phyloP scores from a whole-genome alignment of 2,329 filamentous ascomycete species.

The Drechmeria coniospora region DNA sequence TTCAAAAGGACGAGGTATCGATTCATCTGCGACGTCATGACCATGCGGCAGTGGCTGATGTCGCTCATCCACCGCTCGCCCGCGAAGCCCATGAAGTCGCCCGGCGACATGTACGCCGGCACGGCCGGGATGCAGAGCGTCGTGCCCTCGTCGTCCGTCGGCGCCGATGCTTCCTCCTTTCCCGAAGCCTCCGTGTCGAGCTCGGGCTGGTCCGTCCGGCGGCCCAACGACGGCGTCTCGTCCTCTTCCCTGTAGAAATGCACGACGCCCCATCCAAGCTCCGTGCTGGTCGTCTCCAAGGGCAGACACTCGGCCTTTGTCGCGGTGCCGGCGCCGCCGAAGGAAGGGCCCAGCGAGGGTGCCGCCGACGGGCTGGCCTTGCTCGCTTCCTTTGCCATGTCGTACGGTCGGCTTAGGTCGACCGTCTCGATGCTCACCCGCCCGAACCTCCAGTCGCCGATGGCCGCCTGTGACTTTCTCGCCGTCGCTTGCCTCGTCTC shows the following conservation, averaged over 20 bases:
- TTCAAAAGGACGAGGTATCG: slow-evolving; percentile 94
- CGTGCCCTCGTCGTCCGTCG: slow-evolving; percentile 50
- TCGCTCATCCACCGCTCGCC: slow-evolving; percentile 74
- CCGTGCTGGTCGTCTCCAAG: slow-evolving; percentile 54
- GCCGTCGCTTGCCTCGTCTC: no score
- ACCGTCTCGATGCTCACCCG: slow-evolving; percentile 67
- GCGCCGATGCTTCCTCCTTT: slow-evolving; percentile 11
- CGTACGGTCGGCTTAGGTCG: slow-evolving; percentile 36
- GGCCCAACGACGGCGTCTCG: slow-evolving; percentile 49
- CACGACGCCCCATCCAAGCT: slow-evolving; percentile 82
- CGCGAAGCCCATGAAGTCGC: slow-evolving; percentile 81
- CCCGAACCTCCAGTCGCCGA: slow-evolving; percentile 67
- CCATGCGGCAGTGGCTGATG: slow-evolving; percentile 88
- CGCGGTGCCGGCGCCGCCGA: slow-evolving; percentile 49
- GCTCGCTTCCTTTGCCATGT: slow-evolving; percentile 20
- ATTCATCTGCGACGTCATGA: slow-evolving; percentile 77
- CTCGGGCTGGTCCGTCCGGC: no score
- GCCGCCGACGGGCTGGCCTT: slow-evolving; percentile 32
- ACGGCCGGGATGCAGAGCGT: slow-evolving; percentile 89
- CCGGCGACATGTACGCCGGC: slow-evolving; percentile 81
- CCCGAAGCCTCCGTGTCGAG: slow-evolving; percentile 11
- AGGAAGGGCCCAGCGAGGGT: slow-evolving; percentile 36
- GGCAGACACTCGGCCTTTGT: slow-evolving; percentile 72
- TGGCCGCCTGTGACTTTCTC: slow-evolving; percentile 32
- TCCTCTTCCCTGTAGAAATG: slow-evolving; percentile 82